Conservation (phyloP, 768 basidiomycete species). For the Cyclocybe aegerita region DNA sequence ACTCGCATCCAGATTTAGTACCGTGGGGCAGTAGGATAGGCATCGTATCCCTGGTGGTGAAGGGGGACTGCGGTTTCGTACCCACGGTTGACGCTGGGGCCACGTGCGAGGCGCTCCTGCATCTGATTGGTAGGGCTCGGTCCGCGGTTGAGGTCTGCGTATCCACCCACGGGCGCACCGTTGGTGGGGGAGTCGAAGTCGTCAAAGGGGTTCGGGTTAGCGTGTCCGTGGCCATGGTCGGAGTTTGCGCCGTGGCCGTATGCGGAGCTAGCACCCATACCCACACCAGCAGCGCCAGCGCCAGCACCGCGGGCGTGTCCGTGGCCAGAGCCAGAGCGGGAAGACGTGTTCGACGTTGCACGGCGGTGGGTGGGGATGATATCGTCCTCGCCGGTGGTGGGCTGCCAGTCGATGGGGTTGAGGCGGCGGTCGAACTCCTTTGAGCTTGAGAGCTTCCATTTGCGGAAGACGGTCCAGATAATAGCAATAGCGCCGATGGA, state of each 20-base stretch:
- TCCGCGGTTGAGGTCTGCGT: slow-evolving; percentile 80
- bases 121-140: slow-evolving; percentile 68
- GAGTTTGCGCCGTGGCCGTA: slow-evolving; percentile 26
- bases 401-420: slow-evolving; percentile 88
- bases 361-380: slow-evolving; percentile 52
- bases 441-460: slow-evolving; percentile 87
- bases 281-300: slow-evolving; percentile 7
- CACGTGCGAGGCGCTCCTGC: slow-evolving; percentile 46
- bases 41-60: slow-evolving; percentile 55
- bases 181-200: slow-evolving; percentile 81
- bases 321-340: slow-evolving; percentile 56
- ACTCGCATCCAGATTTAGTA: not conserved
- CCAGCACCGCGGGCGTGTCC: slow-evolving; percentile 22
- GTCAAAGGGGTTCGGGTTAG: slow-evolving; percentile 31
- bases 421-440: slow-evolving; percentile 80
- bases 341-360: slow-evolving; percentile 58
- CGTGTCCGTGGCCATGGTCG: slow-evolving; percentile 19
- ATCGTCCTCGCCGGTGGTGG: slow-evolving; percentile 49
- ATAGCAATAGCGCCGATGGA: slow-evolving; percentile 68
- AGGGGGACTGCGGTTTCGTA: slow-evolving; percentile 62
- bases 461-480: slow-evolving; percentile 88
- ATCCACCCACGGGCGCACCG: slow-evolving; percentile 69
- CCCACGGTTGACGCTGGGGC: slow-evolving; percentile 46
- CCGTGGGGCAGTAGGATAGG: slow-evolving; percentile 28
- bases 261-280: not conserved